Evolutionary conservation across 2,329 filamentous ascomycete genomes (phyloP).

Genomic region (Colletotrichum godetiae): DNA sequence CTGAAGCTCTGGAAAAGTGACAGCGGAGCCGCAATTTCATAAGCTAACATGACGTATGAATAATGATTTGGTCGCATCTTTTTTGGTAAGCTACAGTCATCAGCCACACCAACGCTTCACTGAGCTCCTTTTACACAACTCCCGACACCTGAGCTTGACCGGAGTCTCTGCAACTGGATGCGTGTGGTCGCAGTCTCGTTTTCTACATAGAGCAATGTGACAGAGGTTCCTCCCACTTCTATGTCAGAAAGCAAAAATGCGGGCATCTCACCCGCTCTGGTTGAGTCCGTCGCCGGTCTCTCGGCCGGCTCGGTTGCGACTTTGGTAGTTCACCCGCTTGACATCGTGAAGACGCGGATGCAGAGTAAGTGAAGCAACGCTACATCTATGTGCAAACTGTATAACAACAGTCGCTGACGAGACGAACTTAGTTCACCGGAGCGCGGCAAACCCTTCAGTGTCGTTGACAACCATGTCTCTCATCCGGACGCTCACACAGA

Average conservation of each 20-base stretch:
- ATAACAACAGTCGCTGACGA: not conserved
- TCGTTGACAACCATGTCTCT: constrained; percentile 63
- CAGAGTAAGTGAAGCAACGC: constrained; percentile 69
- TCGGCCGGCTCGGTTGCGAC: constrained; percentile 89
- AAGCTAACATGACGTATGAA: constrained; percentile 33
- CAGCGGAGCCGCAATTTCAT: constrained; percentile 29
- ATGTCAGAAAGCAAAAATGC: constrained; percentile 63
- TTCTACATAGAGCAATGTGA: constrained; percentile 28
- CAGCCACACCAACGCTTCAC: constrained; percentile 28
- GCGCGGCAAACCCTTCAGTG: constrained; percentile 49
- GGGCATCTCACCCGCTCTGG: constrained; percentile 78
- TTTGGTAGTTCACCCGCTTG: constrained; percentile 88
- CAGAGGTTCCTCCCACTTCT: constrained; percentile 40
- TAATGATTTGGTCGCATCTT: not conserved
- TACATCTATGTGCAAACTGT: not conserved
- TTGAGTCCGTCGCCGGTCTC: constrained; percentile 92
- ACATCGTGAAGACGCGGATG: constrained; percentile 95
- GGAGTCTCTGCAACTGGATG: not conserved
- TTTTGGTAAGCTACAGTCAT: not conserved
- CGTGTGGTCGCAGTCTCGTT: not conserved
- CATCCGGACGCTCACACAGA: constrained; percentile 59
- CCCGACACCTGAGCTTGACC: not conserved
- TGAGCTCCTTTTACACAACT: not conserved
- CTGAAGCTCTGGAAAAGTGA: constrained; percentile 18
- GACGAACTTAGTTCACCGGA: constrained; percentile 60